phyloP scores from a whole-genome alignment of 305 asterid genomes.

The Rubia tinctorum region DNA sequence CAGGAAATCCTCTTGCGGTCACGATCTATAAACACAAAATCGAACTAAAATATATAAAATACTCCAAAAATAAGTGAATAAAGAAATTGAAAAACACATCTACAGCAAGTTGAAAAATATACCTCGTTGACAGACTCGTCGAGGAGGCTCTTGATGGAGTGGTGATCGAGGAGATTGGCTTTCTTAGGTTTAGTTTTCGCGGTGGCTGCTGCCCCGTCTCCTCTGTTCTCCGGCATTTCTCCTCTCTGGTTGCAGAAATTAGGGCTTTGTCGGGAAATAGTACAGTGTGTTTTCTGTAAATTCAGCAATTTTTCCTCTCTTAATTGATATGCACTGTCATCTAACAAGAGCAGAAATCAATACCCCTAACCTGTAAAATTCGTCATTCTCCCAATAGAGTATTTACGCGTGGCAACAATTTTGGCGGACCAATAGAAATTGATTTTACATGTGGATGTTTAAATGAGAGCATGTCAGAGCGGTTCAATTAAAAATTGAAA shows the following conservation, averaged over 20 bases:
- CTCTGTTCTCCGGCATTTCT: slow-evolving; percentile 21
- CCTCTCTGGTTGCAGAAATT: background rate
- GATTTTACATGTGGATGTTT: background rate
- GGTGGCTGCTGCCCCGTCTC: slow-evolving; percentile 7
- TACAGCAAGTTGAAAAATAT: background rate
- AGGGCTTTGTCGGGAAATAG: slow-evolving; percentile 16
- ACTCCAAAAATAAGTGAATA: background rate
- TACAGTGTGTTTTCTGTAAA: background rate
- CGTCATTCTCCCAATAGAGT: slow-evolving; percentile 3
- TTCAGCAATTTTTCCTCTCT: background rate
- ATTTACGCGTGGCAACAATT: background rate
- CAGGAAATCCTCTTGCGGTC: slow-evolving; percentile 69
- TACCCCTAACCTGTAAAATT: background rate
- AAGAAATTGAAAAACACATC: background rate
- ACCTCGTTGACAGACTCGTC: slow-evolving; percentile 96
- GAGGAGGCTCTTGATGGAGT: slow-evolving; percentile 77
- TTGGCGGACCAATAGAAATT: background rate
- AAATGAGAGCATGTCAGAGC: too few relatives aligned
- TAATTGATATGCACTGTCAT: too few relatives aligned
- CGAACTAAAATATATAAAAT: background rate
- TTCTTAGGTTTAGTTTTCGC: slow-evolving; percentile 37
- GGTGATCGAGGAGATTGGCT: slow-evolving; percentile 80
- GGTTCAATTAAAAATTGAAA: too few relatives aligned
- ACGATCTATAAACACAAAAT: slow-evolving; percentile 52
- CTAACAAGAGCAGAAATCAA: background rate